Conservation (phyloP, 306 rosid genomes). For the Begonia fuchsioides region DNA sequence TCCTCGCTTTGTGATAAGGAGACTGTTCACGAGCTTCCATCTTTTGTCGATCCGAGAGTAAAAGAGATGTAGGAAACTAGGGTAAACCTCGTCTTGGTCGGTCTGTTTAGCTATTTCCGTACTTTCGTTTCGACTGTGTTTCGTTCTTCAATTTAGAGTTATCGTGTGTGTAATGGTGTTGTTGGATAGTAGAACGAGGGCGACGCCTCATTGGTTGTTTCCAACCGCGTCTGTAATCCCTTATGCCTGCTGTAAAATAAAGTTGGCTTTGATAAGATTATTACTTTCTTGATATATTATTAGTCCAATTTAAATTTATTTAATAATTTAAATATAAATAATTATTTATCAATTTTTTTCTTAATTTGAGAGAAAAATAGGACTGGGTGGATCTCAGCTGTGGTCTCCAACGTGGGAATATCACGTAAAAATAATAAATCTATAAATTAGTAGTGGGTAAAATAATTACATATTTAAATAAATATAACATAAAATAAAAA, state of each 20-base stretch:
- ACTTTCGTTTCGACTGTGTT: neutral
- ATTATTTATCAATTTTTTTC: too few species aligned
- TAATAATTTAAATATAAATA: too few species aligned
- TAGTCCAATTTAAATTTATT: too few species aligned
- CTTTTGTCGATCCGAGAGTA: conserved; percentile 4
- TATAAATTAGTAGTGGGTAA: too few species aligned
- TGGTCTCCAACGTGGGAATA: too few species aligned
- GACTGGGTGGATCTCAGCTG: too few species aligned
- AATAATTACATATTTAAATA: too few species aligned
- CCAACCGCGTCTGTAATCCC: conserved; percentile 14
- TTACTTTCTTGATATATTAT: too few species aligned
- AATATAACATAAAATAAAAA: too few species aligned
- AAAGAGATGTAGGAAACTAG: conserved; percentile 20
- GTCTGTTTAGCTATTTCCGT: neutral
- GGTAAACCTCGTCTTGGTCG: neutral
- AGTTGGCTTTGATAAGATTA: too few species aligned
- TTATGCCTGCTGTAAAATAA: conserved; percentile 19
- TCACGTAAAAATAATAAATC: too few species aligned
- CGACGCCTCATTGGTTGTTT: conserved; percentile 15
- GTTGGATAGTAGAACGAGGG: conserved; percentile 10
- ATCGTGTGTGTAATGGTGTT: conserved; percentile 9
- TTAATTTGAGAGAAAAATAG: too few species aligned
- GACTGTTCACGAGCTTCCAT: conserved; percentile 17
- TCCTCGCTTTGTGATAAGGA: conserved; percentile 55
- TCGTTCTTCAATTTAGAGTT: neutral